These are phyloP conservation scores for Pseudohyphozyma bogoriensis DNA, from an alignment of 768 basidiomycete species.

Conservation along the genomic window DNA sequence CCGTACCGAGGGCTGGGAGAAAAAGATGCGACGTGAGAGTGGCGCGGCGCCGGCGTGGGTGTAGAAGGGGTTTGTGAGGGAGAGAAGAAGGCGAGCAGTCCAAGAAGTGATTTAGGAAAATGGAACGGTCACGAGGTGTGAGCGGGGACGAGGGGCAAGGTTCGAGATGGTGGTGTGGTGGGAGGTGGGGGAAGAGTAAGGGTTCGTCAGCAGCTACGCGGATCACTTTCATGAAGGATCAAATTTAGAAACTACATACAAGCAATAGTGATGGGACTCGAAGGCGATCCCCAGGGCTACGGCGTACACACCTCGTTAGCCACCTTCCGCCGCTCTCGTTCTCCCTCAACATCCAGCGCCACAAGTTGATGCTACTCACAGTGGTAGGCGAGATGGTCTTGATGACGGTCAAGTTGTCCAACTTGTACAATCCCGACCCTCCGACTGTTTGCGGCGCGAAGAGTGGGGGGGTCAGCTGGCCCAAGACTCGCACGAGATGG, in stretches of 20 bases:
- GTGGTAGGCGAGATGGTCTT: constrained; percentile 70
- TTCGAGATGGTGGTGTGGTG: too few relatives aligned
- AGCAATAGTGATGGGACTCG: constrained; percentile 84
- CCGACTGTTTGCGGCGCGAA: constrained; percentile 27
- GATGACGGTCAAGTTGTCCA: constrained; percentile 77
- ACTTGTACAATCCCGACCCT: constrained; percentile 64
- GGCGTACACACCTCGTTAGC: background rate
- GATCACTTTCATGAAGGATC: too few relatives aligned
- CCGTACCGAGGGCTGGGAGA: constrained; percentile 79
- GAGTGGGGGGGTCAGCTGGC: background rate
- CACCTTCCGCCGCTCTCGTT: background rate
- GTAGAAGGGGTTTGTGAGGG: too few relatives aligned
- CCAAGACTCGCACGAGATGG: background rate
- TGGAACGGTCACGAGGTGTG: too few relatives aligned
- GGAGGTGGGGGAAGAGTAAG: too few relatives aligned
- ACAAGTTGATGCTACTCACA: constrained; percentile 42
- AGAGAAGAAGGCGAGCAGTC: too few relatives aligned
- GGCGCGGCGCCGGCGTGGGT: too few relatives aligned
- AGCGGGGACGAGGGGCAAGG: too few relatives aligned
- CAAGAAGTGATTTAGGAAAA: too few relatives aligned
- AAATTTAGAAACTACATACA: too few relatives aligned
- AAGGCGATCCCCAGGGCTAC: constrained; percentile 88
- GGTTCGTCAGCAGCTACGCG: too few relatives aligned
- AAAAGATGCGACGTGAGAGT: too few relatives aligned
- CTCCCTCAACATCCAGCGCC: background rate